Conservation (phyloP, 2,329 filamentous ascomycete species). For the Lojkania enalia region DNA sequence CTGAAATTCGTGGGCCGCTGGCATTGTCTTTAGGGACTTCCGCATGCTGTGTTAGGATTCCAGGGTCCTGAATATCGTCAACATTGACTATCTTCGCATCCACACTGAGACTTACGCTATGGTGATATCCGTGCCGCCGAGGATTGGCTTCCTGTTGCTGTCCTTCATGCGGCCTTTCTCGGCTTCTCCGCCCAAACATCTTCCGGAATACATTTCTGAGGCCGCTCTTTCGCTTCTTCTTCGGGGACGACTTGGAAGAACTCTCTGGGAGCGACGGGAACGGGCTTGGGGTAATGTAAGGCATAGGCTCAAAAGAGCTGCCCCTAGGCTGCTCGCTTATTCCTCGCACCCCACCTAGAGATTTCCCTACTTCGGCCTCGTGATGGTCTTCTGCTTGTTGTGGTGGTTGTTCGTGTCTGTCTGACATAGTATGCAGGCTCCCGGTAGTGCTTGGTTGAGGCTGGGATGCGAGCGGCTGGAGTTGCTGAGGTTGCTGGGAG, state of each 20-base stretch:
- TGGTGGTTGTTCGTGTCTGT: neutral
- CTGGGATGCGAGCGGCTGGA: conserved; percentile 12
- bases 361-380: conserved; percentile 20
- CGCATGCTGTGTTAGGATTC: conserved; percentile 28
- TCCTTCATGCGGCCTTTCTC: conserved; percentile 27
- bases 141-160: conserved; percentile 21
- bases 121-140: conserved; percentile 37
- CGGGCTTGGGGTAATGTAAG: conserved; percentile 31
- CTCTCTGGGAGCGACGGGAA: conserved; percentile 36
- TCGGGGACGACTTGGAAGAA: conserved; percentile 27
- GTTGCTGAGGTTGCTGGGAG: neutral
- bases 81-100: neutral
- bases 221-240: conserved; percentile 43
- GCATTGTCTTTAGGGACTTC: conserved; percentile 19
- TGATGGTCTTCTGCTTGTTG: conserved; percentile 10
- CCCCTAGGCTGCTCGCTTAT: conserved; percentile 30
- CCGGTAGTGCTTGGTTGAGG: conserved; percentile 15
- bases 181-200: conserved; percentile 42
- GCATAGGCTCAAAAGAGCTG: conserved; percentile 27
- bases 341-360: conserved; percentile 28
- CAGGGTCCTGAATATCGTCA: conserved; percentile 33
- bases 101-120: conserved; percentile 33
- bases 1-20: conserved; percentile 36
- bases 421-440: conserved; percentile 4
- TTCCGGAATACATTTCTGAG: conserved; percentile 42